Base-by-base conservation (phyloP, 257 asterid species). In the Nicotiana paniculata region DNA sequence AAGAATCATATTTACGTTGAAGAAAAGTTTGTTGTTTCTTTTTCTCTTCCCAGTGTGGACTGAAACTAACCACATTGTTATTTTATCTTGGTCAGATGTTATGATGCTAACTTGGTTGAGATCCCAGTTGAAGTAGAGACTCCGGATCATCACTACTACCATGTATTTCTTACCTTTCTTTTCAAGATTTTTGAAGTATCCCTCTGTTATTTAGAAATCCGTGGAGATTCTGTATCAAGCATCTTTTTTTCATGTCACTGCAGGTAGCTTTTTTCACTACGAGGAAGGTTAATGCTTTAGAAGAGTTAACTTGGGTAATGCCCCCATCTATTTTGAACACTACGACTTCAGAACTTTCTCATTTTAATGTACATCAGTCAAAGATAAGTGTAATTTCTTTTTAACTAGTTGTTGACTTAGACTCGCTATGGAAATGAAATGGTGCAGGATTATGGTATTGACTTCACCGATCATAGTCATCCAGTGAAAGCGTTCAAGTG, bases 71-170 rank as follows among this genome's bases (percentile, higher is more conserved):
- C 63, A 21, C 75, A 58, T 37, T 37, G 24, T 37, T 21, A 66
- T 48, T 17, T 30, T 51, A 54, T 64, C 78, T 51, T 53, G 30
- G 59, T 35, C 86, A 93, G 97, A 84, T 95, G 98, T 84, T 66
- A 5, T 68, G 97, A 95, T 77, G 88, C 91, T 15, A 95, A 93
- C 86, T 86, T 93, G 86, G 61, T 93, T 51, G 97, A 91, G 61
- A 80, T 95, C 85, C 98, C 98, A 9, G 98, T 92, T 68, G 91
- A 90, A 84, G 91, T 95, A 84, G 98, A 95, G 87, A 91, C 93
- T 57, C 96, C 95, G 8, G 96, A 91, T 81, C 93, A 90, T 54
- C 97, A 91, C 83, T 93, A 93, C 88, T 94, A 93, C 87, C 98
- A 91, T 61, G 98, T 93, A 89, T 4, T 84, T 21, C 24, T 35